Percentiles rank a stretch among this genome's conserved stretches.
These are phyloP conservation scores for Scutellaria minor DNA, from an alignment of 257 asterid species.

Conservation along the genomic window DNA sequence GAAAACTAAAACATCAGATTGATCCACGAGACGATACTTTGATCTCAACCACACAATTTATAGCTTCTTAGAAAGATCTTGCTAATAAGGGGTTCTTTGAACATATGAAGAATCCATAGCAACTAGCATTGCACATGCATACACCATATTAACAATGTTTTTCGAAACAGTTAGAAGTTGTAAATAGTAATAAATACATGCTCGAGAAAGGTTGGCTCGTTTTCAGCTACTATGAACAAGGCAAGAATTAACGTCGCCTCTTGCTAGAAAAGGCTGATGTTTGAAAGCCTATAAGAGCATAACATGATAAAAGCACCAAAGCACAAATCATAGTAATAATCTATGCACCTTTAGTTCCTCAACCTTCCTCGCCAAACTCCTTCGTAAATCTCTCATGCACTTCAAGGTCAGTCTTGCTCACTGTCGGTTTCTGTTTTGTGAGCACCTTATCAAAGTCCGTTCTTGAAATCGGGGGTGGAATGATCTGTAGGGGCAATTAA, in stretches of 20 bases:
- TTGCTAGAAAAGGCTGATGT: background rate
- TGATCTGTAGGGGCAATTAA: constrained; percentile 58
- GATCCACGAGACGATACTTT: background rate
- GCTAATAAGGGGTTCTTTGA: background rate
- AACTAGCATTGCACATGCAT: background rate
- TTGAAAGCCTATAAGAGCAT: background rate
- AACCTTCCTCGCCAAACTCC: constrained; percentile 99
- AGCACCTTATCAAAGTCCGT: constrained; percentile 89
- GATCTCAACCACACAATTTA: background rate
- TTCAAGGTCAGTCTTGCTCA: constrained; percentile 34
- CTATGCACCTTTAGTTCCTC: constrained; percentile 32
- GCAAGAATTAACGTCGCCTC: background rate
- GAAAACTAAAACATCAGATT: background rate
- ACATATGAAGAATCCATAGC: background rate
- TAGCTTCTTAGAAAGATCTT: background rate
- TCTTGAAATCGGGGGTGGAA: constrained; percentile 89
- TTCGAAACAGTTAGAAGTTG: background rate
- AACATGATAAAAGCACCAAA: constrained; percentile 5
- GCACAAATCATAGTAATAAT: background rate
- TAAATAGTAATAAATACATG: constrained; percentile 26
- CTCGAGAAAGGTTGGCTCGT: constrained; percentile 13
- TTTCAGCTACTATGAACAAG: constrained; percentile 17
- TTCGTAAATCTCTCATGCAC: constrained; percentile 73
- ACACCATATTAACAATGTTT: constrained; percentile 13
- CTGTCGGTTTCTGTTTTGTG: constrained; percentile 85